Percentiles rank a stretch among this genome's conserved stretches.
These are phyloP conservation scores for Suhomyces terraborum DNA, from an alignment of 1,139 yeast genomes.

Conservation along the genomic window DNA sequence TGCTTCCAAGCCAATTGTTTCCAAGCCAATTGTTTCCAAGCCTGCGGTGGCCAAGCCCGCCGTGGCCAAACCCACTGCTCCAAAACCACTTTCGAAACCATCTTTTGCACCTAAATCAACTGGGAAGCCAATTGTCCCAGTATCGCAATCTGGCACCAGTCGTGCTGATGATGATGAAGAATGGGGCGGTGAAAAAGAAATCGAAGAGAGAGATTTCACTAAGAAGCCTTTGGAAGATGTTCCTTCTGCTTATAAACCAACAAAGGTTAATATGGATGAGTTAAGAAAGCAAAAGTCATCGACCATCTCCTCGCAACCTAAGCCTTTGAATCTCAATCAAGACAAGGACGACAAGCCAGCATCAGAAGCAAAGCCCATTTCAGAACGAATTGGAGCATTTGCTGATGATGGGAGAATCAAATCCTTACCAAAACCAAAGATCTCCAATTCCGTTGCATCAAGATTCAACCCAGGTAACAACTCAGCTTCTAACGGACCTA, in stretches of 20 bases:
- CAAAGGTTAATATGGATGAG: constrained; percentile 48
- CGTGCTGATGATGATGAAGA: constrained; percentile 48
- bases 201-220: constrained; percentile 69
- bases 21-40: constrained; percentile 28
- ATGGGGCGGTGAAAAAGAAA: constrained; percentile 66
- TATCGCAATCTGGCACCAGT: constrained; percentile 18
- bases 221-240: constrained; percentile 61
- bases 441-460: constrained; percentile 51
- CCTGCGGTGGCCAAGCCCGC: constrained; percentile 20
- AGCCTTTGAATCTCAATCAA: constrained; percentile 24
- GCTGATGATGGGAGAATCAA: constrained; percentile 55
- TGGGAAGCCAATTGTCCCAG: constrained; percentile 39
- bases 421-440: constrained; percentile 68
- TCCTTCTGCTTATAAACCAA: constrained; percentile 72
- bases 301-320: constrained; percentile 47
- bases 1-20: constrained; percentile 23
- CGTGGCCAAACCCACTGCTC: constrained; percentile 11
- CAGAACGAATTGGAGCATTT: constrained; percentile 45
- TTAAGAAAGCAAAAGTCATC: constrained; percentile 51
- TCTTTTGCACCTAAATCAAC: constrained; percentile 42
- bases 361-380: constrained; percentile 32
- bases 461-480: constrained; percentile 39
- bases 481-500: constrained; percentile 28
- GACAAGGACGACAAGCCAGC: constrained; percentile 28
- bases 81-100: constrained; percentile 21